Percentiles rank a stretch among this genome's conserved stretches.
Evolutionary conservation across 106 monocot species (phyloP).

Genomic region (Posidonia australis): DNA sequence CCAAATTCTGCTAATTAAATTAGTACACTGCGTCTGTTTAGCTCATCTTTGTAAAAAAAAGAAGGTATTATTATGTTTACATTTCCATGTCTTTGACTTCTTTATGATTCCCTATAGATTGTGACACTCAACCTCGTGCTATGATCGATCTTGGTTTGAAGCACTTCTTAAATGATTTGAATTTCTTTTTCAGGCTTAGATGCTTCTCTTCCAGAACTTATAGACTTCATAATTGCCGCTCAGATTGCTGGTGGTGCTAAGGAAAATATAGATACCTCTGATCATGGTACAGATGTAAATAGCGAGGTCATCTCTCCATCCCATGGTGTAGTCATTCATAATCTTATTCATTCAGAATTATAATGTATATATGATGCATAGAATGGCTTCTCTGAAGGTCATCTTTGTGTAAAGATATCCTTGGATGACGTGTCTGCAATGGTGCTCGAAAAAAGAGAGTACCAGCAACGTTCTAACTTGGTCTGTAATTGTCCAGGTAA

Average conservation of each 20-base stretch:
- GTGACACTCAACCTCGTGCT: too few species aligned
- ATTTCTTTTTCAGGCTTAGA: conserved; percentile 4
- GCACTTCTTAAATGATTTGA: background rate
- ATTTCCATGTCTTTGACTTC: background rate
- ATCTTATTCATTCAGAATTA: background rate
- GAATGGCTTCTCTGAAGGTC: background rate
- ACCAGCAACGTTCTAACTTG: background rate
- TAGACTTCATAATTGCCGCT: conserved; percentile 13
- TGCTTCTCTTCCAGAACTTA: conserved; percentile 14
- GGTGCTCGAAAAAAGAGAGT: background rate
- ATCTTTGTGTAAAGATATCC: background rate
- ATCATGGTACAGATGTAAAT: background rate
- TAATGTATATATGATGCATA: background rate
- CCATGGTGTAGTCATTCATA: background rate
- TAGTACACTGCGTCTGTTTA: background rate
- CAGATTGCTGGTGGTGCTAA: conserved; percentile 2
- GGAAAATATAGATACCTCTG: background rate
- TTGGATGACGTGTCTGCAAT: too few species aligned
- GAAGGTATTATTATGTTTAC: background rate
- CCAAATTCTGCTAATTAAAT: too few species aligned
- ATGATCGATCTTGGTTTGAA: background rate
- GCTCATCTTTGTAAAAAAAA: background rate
- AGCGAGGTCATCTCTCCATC: conserved; percentile 1
- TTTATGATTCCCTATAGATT: too few species aligned
- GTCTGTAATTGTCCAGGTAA: background rate